A percentile compares a stretch with the other conserved stretches of the same genome.
Conservation (phyloP, 129 eudicot species). For the Centaurea solstitialis region DNA sequence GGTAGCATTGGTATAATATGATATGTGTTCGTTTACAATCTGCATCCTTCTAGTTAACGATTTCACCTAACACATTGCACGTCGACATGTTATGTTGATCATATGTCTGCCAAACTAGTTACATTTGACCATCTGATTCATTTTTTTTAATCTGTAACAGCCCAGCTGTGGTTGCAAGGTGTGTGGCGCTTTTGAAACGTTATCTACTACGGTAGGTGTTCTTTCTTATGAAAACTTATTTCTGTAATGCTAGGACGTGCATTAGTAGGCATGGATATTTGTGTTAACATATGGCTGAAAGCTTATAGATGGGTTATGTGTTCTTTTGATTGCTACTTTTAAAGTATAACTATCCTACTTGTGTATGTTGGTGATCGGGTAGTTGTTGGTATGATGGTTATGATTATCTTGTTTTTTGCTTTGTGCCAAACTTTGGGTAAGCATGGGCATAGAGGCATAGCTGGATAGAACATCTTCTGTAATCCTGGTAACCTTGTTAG, state of each 20-base stretch:
- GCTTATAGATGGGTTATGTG: not conserved
- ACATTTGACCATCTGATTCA: conserved; percentile 26
- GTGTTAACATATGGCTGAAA: not conserved
- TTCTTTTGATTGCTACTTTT: not conserved
- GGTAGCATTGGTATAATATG: not conserved
- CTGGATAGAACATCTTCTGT: not conserved
- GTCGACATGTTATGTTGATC: not conserved
- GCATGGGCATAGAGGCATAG: not conserved
- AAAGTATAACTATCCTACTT: not conserved
- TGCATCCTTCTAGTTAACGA: not conserved
- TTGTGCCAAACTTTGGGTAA: not conserved
- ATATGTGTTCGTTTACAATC: not conserved
- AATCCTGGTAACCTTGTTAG: not conserved
- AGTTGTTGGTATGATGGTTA: not conserved
- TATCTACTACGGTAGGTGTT: conserved; percentile 61
- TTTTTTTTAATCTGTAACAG: conserved; percentile 45
- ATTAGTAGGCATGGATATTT: not conserved
- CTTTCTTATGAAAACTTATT: conserved; percentile 18
- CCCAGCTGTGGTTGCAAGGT: conserved; percentile 93
- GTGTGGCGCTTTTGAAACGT: conserved; percentile 84
- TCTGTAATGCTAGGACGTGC: conserved; percentile 1
- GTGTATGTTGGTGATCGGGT: not conserved
- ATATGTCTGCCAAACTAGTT: not conserved
- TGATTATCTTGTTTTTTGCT: not conserved
- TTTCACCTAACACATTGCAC: not conserved